A percentile compares a stretch with the other conserved stretches of the same genome.
Evolutionary conservation across 768 basidiomycete genomes (phyloP).

Genomic region (Russula emetica): DNA sequence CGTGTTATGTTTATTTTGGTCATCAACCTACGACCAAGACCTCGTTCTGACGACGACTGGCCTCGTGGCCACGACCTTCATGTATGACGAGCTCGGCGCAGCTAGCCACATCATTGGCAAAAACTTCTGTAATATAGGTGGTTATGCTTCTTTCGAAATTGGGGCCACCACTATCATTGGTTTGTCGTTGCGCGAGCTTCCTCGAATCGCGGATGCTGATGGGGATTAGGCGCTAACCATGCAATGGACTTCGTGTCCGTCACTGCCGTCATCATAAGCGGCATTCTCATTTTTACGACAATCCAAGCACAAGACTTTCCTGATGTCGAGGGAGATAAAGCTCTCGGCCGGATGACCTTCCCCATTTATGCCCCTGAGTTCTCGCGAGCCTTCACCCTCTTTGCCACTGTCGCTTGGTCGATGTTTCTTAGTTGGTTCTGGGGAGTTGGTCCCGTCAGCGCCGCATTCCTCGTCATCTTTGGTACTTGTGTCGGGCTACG

Average conservation of each 20-base stretch:
- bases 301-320: constrained; percentile 32
- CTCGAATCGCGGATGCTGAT: constrained; percentile 18
- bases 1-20: constrained; percentile 26
- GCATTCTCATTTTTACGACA: constrained; percentile 30
- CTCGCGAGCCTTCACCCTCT: constrained; percentile 28
- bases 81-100: constrained; percentile 25
- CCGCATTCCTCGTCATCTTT: constrained; percentile 22
- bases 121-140: constrained; percentile 29
- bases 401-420: constrained; percentile 30
- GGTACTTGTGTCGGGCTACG: constrained; percentile 28
- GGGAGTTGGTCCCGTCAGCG: constrained; percentile 27
- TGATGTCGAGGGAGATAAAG: constrained; percentile 30
- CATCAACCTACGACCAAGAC: constrained; percentile 20
- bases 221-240: constrained; percentile 19
- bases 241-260: constrained; percentile 27
- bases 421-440: constrained; percentile 27
- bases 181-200: constrained; percentile 18
- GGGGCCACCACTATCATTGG: constrained; percentile 28
- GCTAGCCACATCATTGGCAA: constrained; percentile 26
- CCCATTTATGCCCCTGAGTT: constrained; percentile 29
- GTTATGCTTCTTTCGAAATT: constrained; percentile 30
- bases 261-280: constrained; percentile 28
- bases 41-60: constrained; percentile 25
- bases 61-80: constrained; percentile 29
- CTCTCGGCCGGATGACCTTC: constrained; percentile 29